A percentile compares a stretch with the other conserved stretches of the same genome.
Conservation (phyloP, 139 green algal species). For the Yamagishiella unicocca region DNA sequence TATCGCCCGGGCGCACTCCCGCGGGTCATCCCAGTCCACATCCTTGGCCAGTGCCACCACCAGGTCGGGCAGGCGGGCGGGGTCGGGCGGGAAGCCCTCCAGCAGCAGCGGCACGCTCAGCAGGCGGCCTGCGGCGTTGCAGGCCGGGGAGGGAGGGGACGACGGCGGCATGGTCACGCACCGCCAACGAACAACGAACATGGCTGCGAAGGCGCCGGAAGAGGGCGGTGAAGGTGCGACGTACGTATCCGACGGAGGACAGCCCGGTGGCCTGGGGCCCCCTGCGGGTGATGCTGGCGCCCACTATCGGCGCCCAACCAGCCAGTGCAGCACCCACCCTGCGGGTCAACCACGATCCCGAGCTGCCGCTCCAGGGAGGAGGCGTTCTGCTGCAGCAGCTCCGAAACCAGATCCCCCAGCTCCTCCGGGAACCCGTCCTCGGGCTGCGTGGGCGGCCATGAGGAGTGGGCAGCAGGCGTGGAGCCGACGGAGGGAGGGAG, state of each 20-base stretch:
- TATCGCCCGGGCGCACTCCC: constrained; percentile 68
- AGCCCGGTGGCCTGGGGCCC: too few relatives aligned
- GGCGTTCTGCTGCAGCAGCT: constrained; percentile 75
- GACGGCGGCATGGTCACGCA: background rate
- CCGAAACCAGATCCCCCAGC: constrained; percentile 70
- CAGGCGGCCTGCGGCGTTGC: constrained; percentile 54
- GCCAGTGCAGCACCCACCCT: constrained; percentile 3
- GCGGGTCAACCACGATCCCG: constrained; percentile 66
- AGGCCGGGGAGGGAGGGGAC: background rate
- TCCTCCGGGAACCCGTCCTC: constrained; percentile 71
- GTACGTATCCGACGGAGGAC: too few relatives aligned
- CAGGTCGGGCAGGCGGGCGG: constrained; percentile 77
- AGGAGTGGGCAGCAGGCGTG: background rate
- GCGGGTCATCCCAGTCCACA: constrained; percentile 82
- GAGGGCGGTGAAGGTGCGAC: too few relatives aligned
- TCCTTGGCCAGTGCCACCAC: constrained; percentile 79
- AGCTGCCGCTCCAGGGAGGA: constrained; percentile 81
- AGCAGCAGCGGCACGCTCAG: constrained; percentile 76
- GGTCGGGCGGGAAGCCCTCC: constrained; percentile 75
- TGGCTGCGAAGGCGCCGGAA: too few relatives aligned
- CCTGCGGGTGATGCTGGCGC: too few relatives aligned
- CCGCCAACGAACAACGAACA: too few relatives aligned
- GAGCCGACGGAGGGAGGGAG: background rate
- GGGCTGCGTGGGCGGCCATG: background rate
- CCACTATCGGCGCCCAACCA: too few relatives aligned